phyloP scores from a whole-genome alignment of 495 filamentous ascomycete species.

The Jackrogersella minutella region DNA sequence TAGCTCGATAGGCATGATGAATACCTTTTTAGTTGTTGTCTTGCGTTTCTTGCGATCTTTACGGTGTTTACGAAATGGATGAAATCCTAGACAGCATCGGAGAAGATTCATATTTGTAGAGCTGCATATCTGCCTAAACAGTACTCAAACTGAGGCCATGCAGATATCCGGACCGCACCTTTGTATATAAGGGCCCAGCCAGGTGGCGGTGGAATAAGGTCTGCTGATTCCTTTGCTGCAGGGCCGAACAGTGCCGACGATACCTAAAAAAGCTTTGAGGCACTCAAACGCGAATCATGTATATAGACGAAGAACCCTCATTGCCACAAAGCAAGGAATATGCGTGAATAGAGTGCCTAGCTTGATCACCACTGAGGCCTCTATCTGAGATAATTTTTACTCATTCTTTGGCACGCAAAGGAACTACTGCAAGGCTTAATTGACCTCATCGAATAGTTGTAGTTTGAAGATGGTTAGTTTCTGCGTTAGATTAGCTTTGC shows the following conservation, averaged over 20 bases:
- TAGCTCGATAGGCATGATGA: conserved; percentile 3
- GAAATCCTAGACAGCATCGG: neutral
- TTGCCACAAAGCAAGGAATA: neutral
- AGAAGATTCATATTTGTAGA: conserved; percentile 26
- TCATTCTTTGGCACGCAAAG: too few relatives aligned
- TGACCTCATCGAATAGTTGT: too few relatives aligned
- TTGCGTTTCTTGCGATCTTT: neutral
- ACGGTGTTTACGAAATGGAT: neutral
- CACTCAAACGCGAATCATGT: neutral
- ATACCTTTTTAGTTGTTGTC: neutral
- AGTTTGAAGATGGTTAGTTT: too few relatives aligned
- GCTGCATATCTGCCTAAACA: neutral
- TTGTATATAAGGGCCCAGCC: neutral
- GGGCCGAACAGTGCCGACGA: neutral
- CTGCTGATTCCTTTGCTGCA: conserved; percentile 8
- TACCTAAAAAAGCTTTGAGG: neutral
- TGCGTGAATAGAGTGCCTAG: neutral
- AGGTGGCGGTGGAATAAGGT: neutral
- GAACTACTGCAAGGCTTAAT: too few relatives aligned
- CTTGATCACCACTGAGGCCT: too few relatives aligned
- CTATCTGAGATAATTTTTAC: too few relatives aligned
- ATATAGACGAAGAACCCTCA: too few relatives aligned
- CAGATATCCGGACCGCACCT: neutral
- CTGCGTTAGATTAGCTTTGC: too few relatives aligned
- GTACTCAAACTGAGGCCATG: neutral